Evolutionary conservation across 1,139 yeast species (phyloP).

Genomic region (Saccharomycopsis hybrid): DNA sequence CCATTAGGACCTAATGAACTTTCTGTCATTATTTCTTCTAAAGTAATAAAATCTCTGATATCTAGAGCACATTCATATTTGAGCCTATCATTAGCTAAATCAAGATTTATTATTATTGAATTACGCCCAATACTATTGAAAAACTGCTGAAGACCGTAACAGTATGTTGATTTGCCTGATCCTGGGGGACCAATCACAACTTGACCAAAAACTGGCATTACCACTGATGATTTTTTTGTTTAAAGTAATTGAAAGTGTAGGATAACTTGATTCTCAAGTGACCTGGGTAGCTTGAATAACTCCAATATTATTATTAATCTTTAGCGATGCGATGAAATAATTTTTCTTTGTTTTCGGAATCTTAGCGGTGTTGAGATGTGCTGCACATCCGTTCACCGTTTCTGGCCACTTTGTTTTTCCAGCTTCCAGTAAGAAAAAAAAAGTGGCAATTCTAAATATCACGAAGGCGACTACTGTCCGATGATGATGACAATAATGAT

Average conservation of each 20-base stretch:
- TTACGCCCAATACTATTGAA: conserved; percentile 90
- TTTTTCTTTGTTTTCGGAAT: no score
- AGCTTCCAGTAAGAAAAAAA: not conserved
- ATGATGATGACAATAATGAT: no score
- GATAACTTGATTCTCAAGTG: no score
- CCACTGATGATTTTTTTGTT: no score
- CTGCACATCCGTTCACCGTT: not conserved
- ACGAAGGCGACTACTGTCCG: no score
- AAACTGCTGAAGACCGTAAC: conserved; percentile 88
- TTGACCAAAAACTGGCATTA: conserved; percentile 70
- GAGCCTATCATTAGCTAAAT: conserved; percentile 86
- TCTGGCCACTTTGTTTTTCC: no score
- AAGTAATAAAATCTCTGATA: conserved; percentile 76
- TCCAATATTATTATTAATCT: no score
- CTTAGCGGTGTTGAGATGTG: not conserved
- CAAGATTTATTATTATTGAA: conserved; percentile 75
- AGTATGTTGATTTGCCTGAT: conserved; percentile 92
- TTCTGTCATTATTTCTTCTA: conserved; percentile 88
- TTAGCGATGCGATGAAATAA: no score
- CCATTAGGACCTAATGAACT: conserved; percentile 90
- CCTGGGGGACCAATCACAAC: conserved; percentile 98
- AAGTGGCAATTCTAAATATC: not conserved
- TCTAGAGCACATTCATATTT: conserved; percentile 84
- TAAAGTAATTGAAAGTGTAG: no score
- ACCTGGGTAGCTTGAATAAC: no score